Percentiles rank a stretch among this genome's conserved stretches.
Conservation (phyloP, 306 rosid species). For the Rubus parviflorus region DNA sequence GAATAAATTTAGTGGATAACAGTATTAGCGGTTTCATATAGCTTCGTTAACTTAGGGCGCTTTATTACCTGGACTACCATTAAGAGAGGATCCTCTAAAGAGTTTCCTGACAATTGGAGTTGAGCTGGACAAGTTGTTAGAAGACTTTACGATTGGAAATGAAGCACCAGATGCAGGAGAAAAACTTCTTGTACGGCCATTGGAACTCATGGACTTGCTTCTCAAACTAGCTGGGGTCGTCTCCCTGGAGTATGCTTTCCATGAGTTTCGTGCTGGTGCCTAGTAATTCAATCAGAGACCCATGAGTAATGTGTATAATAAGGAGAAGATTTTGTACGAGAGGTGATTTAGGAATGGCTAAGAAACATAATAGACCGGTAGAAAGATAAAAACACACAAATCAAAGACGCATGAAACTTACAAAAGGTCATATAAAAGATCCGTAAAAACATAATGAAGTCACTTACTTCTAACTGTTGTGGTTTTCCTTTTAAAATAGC, state of each 20-base stretch:
- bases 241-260: slow-evolving; percentile 59
- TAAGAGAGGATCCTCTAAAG: slow-evolving; percentile 57
- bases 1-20: not conserved
- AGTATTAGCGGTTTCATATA: not conserved
- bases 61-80: slow-evolving; percentile 48
- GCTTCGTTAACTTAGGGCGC: slow-evolving; percentile 16
- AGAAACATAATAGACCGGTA: not conserved
- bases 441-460: not conserved
- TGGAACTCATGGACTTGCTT: slow-evolving; percentile 50
- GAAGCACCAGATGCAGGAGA: slow-evolving; percentile 57
- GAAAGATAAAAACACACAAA: not conserved
- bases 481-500: slow-evolving; percentile 71
- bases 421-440: not conserved
- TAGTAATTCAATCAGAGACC: slow-evolving; percentile 28
- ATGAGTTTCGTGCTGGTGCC: slow-evolving; percentile 58
- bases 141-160: slow-evolving; percentile 44
- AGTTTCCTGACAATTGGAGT: slow-evolving; percentile 45
- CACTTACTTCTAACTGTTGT: slow-evolving; percentile 60
- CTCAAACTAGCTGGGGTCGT: slow-evolving; percentile 61
- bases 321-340: not conserved
- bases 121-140: slow-evolving; percentile 38
- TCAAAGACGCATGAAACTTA: not conserved
- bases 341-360: not conserved
- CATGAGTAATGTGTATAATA: slow-evolving; percentile 10
- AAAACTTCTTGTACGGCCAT: slow-evolving; percentile 63